These are phyloP conservation scores for Rhynchospora pubera DNA, from an alignment of 176 grass and related monocot species.

Conservation along the genomic window DNA sequence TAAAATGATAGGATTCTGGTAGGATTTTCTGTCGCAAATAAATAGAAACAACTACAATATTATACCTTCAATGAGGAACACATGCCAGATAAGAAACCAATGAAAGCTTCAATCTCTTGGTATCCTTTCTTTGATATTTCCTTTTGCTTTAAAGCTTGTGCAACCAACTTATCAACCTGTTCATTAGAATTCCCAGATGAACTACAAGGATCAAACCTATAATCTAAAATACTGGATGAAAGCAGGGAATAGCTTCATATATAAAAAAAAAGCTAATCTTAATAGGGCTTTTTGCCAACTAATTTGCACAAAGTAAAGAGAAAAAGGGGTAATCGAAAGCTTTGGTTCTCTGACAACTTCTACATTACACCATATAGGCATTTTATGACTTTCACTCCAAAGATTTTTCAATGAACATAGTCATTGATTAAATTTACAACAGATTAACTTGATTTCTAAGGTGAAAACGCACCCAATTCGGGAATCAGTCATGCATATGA, in stretches of 20 bases:
- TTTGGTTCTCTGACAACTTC: background rate
- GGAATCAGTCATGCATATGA: background rate
- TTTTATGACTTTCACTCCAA: too few species aligned
- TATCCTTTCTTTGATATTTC: conserved; percentile 35
- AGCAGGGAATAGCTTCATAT: background rate
- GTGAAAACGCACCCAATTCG: too few species aligned
- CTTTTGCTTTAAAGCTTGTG: conserved; percentile 41
- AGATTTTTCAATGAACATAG: background rate
- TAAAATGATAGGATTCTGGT: background rate
- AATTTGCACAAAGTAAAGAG: background rate
- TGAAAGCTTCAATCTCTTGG: conserved; percentile 75
- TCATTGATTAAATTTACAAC: background rate
- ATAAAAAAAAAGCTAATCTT: background rate
- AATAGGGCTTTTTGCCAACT: background rate
- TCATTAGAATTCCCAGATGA: background rate
- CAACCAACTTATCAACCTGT: conserved; percentile 64
- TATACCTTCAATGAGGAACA: conserved; percentile 66
- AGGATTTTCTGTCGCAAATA: background rate
- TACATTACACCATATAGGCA: background rate
- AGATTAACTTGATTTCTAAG: too few species aligned
- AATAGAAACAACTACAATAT: conserved; percentile 7
- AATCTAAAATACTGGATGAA: background rate
- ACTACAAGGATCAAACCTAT: background rate
- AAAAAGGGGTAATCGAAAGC: background rate
- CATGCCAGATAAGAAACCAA: conserved; percentile 46